A percentile compares a stretch with the other conserved stretches of the same genome.
These are phyloP conservation scores for Eutrema yunnanense DNA, from an alignment of 345 rosid species.

Conservation along the genomic window DNA sequence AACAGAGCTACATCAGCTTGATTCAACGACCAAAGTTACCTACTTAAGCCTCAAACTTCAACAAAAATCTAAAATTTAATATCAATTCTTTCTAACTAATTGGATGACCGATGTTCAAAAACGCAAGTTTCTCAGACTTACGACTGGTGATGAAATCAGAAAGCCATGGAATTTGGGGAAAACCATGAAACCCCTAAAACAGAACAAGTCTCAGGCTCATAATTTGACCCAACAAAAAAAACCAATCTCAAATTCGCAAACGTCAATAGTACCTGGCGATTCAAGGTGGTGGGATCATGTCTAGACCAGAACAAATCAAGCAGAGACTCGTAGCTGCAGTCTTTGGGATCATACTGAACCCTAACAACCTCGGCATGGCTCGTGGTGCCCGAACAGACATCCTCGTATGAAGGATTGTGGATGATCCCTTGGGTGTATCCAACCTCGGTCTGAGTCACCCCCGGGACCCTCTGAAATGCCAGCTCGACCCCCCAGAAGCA, in stretches of 20 bases:
- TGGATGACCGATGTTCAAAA: too few species aligned
- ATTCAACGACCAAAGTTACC: not conserved
- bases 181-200: not conserved
- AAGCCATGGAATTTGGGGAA: not conserved
- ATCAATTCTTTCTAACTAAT: not conserved
- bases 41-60: not conserved
- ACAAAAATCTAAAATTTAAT: not conserved
- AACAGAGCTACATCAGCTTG: not conserved
- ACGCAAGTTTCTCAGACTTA: too few species aligned
- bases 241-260: not conserved
- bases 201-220: not conserved
- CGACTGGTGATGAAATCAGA: not conserved
- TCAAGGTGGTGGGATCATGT: conserved; percentile 88
- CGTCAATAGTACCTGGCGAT: conserved; percentile 64
- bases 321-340: conserved; percentile 56
- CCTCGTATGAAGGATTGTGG: conserved; percentile 70
- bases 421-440: conserved; percentile 67
- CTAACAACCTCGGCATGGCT: conserved; percentile 73
- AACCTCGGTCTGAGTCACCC: conserved; percentile 79
- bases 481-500: conserved; percentile 98
- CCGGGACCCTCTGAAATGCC: conserved; percentile 76
- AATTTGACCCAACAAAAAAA: not conserved
- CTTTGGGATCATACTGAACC: conserved; percentile 83
- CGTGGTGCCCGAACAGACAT: conserved; percentile 69
- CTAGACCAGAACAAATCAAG: conserved; percentile 83